Conservation (phyloP, 176 grass and related monocot species). For the Oryza coarctata region DNA sequence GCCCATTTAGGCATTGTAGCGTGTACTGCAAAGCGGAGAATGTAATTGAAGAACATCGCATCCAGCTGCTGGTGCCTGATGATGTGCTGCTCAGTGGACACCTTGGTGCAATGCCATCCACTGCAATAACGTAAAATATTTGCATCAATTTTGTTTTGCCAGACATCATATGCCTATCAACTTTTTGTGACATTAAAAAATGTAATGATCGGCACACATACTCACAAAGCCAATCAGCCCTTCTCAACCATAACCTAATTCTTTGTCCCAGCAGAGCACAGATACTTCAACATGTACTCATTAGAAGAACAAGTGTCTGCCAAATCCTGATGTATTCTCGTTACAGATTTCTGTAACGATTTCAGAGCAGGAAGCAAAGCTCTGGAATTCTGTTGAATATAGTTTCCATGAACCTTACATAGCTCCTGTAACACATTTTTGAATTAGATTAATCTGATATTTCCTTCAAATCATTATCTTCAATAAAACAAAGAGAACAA, state of each 20-base stretch:
- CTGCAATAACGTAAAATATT: background rate
- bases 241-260: constrained; percentile 23
- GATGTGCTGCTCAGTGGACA: background rate
- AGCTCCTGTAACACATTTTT: constrained; percentile 55
- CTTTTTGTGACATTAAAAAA: background rate
- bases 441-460: background rate
- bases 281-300: constrained; percentile 87
- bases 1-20: background rate
- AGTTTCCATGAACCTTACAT: constrained; percentile 79
- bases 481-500: background rate
- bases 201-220: background rate
- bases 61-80: background rate
- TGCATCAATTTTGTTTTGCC: background rate
- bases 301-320: constrained; percentile 90
- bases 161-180: background rate
- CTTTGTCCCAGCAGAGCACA: constrained; percentile 59
- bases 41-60: background rate
- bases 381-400: constrained; percentile 90
- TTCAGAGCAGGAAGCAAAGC: constrained; percentile 80
- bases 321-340: constrained; percentile 89
- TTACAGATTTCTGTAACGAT: constrained; percentile 87
- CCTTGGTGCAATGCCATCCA: background rate
- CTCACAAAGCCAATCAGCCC: background rate
- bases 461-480: background rate
- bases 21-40: background rate